Evolutionary conservation across 2,329 filamentous ascomycete genomes (phyloP), one percentile per base, ranked within the genome.

Genomic region (Xylariaceae sp.): DNA sequence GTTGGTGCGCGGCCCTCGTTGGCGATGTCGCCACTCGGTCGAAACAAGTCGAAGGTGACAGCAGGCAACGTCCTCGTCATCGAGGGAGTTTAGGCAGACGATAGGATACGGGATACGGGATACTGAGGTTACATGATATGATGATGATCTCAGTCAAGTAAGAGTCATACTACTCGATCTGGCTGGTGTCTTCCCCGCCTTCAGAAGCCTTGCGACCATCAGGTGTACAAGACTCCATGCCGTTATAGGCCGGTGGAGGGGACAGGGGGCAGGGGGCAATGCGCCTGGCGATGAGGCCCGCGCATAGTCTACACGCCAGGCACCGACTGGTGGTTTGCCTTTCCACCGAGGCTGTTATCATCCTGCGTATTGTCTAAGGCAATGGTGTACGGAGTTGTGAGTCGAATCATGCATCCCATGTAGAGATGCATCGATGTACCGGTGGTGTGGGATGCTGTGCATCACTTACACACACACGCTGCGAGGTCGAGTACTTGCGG

Each of bases 221-320:
- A 64, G 61, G 54, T 64, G 63, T 57, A 37, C 49, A 62, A 51
- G 50, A 57, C 53, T 56, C 50, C 48, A 53, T 58, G 59, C 58
- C 63, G 56, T 57, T 63, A 58, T 56, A 42, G 58, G 56, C 56
- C 44, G 44, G 57, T 42, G 60, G 58, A 61, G 53, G 60, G 61
- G 53, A 51, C 58, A 60, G 57, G 62, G 59, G 30, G 42, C 49
- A 9, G 8, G 35, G 44, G 37, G 52, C 56, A 30, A 58, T 58
- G 53, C 7, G 49, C 49, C 34, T 17, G 23, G 34, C 15, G 49
- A 51, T 51, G 23, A 30, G 4, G 23, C 23, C 23, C 23, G 18
- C 18, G 49, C 49, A 51, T 51, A 35, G 18, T 34, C 10, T 4
- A 34, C 56, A 63, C 56, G 54, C 57, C 58, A 61, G 58, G 53